These are phyloP conservation scores for Talaromyces marneffei DNA, from an alignment of 2,329 filamentous ascomycete species.

Conservation along the genomic window DNA sequence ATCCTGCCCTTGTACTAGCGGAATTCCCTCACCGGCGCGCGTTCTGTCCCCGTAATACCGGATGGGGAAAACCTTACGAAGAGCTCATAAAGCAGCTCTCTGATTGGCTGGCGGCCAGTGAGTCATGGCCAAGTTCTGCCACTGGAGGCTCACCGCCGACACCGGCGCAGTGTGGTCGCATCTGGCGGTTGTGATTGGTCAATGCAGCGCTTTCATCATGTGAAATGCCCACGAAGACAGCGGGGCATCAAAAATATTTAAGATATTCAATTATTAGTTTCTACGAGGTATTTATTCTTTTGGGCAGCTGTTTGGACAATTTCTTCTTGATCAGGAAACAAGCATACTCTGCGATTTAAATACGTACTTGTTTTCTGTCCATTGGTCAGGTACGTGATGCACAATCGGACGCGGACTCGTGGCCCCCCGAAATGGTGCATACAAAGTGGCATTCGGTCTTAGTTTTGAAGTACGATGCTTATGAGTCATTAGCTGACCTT, in stretches of 20 bases:
- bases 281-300: too few species aligned
- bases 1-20: background rate
- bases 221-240: slow-evolving; percentile 1
- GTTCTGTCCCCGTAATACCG: background rate
- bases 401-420: background rate
- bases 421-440: background rate
- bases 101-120: background rate
- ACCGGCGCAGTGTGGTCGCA: background rate
- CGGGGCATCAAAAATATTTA: slow-evolving; percentile 5
- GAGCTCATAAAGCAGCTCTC: background rate
- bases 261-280: background rate
- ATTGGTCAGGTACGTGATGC: background rate
- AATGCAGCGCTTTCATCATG: background rate
- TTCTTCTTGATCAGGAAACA: background rate
- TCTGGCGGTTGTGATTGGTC: slow-evolving; percentile 3
- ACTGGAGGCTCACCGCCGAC: slow-evolving; percentile 3
- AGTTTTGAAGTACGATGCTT: too few species aligned
- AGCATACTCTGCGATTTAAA: background rate
- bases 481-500: background rate
- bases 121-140: background rate
- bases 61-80: background rate
- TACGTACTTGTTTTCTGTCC: background rate
- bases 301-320: too few species aligned
- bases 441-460: background rate
- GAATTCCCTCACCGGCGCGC: background rate